Base-by-base conservation (phyloP, 2,329 filamentous ascomycete species). In the Shiraia sp. region DNA sequence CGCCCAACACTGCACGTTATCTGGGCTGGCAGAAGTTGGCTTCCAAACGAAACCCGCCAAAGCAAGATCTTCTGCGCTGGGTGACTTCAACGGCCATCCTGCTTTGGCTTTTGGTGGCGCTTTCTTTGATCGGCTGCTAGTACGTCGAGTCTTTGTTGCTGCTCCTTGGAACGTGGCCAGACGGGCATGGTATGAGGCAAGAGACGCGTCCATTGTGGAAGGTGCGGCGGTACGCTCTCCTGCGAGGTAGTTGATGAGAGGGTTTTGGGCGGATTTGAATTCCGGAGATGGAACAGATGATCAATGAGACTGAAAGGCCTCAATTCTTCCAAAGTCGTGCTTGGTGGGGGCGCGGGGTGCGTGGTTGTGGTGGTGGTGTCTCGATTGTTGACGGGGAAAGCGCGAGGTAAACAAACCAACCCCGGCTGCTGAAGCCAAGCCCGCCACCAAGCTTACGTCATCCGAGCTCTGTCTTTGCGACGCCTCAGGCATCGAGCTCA, bases 1-100 rank as follows among this genome's bases (percentile, higher is more conserved):
- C 26, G 90, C 78, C 69, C 95, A 97, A 69, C 93, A 99, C 55
- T 83, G 81, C 33, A 88, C 88, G 68, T 97, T 97, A 69, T 99
- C 93, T 26, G 85, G 85, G 61, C 84, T 88, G 32, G 82, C 79
- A 36, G 81, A 77, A 10, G 81, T 82, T 2, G 93, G 92, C 47
- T 85, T 81, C 72, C 89, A 97, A 72, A 86, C 93, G 73, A 99
- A 96, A 26, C 93, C 93, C 42, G 93, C 92, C 62, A 82, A 83
- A 4, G 93, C 92, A 59, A 99, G 85, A 87, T 86, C 80, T 53
- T 81, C 78, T 10, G 85, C 78, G 1, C 81, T 75, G 1, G 88
- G 82, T 19, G 73, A 78, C 50, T 80, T 77, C 68, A 96, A 89
- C 15, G 92, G 90, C 93, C 93, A 99, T 66, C 67, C 62, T 6